Conservation (phyloP, 2,329 filamentous ascomycete genomes). For the Xylaria polymorpha region DNA sequence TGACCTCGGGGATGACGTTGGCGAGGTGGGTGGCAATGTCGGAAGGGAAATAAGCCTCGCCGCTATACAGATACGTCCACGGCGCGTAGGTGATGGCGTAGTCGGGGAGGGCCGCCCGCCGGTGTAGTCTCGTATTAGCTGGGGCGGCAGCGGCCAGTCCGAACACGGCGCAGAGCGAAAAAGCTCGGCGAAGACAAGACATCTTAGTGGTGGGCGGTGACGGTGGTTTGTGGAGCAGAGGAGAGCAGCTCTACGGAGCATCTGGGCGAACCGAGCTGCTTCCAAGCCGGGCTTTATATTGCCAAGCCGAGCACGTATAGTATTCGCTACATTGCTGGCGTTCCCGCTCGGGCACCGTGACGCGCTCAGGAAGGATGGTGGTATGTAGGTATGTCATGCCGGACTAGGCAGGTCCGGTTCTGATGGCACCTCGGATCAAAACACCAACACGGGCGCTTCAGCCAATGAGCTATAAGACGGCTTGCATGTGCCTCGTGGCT, state of each 20-base stretch:
- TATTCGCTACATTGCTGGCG: background rate
- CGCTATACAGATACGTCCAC: conserved; percentile 36
- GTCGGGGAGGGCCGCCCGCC: conserved; percentile 25
- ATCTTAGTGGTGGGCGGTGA: conserved; percentile 4
- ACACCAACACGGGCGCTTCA: background rate
- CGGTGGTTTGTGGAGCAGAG: conserved; percentile 6
- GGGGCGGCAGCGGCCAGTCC: conserved; percentile 26
- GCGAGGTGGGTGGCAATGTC: conserved; percentile 29
- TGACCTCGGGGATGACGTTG: conserved; percentile 29
- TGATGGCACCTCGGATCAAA: background rate
- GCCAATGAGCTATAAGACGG: background rate
- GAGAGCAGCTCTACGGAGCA: background rate
- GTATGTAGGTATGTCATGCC: background rate
- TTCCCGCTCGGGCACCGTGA: background rate
- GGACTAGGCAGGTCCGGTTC: conserved; percentile 6
- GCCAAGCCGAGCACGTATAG: conserved; percentile 10
- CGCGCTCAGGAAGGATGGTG: conserved; percentile 10
- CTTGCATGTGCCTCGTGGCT: background rate
- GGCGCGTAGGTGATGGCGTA: conserved; percentile 35
- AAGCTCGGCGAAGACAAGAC: conserved; percentile 18
- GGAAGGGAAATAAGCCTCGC: conserved; percentile 33
- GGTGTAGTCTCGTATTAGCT: conserved; percentile 5
- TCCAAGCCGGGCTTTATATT: conserved; percentile 19
- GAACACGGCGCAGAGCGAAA: conserved; percentile 22
- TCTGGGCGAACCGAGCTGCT: background rate